Evolutionary conservation across 1,284 basidiomycete species (phyloP), one percentile per base, ranked within the genome.

Genomic region (Ganoderma resinaceum): DNA sequence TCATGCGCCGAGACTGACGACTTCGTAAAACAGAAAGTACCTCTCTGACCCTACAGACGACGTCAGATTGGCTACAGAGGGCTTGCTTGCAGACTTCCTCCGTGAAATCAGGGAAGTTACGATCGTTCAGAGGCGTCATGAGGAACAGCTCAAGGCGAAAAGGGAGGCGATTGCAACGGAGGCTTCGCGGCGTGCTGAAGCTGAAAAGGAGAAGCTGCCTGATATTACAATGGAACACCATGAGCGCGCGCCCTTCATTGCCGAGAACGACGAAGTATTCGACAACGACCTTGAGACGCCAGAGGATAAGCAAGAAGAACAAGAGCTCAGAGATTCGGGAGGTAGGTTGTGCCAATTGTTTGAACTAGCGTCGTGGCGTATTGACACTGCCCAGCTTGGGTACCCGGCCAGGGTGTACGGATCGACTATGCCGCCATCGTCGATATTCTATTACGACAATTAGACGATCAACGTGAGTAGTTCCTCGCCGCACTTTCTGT

Each of bases 21-120:
- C 42, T 16, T 31, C 20, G 1, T 77, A 52, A 8, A 96, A 26
- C 29, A 97, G 95, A 73, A 96, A 95, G 81, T 99, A 99, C 78
- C 90, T 99, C 16, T 95, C 95, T 12, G 98, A 99, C 80, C 95
- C 95, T 1, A 97, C 93, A 14, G 92, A 95, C 74, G 97, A 99
- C 75, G 97, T 99, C 18, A 89, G 95, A 20, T 90, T 95, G 7
- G 95, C 96, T 4, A 97, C 97, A 7, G 95, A 98, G 78, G 94
- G 94, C 70, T 86, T 98, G 1, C 86, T 99, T 2, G 91, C 91
- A n/a, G 95, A 97, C 73, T 97, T 99, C 76, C 83, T 99, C 65
- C 89, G 92, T 40, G 98, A 99, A 80, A 96, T 97, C 74, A 89
- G 89, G n/a, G 91, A 95, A 65, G 91, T 97, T 31, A 94, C 93